These are phyloP conservation scores for Trichoderma sp. DNA, from an alignment of 2,329 filamentous ascomycete genomes.

Conservation along the genomic window DNA sequence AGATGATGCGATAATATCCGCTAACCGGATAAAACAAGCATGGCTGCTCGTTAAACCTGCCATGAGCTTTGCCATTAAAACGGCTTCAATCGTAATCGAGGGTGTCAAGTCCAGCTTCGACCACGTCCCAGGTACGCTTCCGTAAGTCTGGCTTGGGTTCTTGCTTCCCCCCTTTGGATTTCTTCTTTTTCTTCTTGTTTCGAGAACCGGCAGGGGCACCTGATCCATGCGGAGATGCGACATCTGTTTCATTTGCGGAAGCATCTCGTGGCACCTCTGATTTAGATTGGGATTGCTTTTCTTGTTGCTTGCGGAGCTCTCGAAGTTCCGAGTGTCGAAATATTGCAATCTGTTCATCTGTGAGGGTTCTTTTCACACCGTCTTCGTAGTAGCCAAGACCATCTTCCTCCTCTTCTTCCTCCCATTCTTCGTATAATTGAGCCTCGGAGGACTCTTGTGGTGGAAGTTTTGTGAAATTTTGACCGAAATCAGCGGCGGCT, in stretches of 20 bases:
- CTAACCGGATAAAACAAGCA: background rate
- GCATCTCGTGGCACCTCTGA: background rate
- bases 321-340: constrained; percentile 89
- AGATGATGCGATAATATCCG: background rate
- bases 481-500: constrained; percentile 46
- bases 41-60: background rate
- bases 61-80: background rate
- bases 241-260: constrained; percentile 21
- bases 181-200: constrained; percentile 37
- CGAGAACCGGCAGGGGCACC: constrained; percentile 20
- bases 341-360: constrained; percentile 85
- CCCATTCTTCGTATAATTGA: constrained; percentile 31
- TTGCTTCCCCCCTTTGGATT: constrained; percentile 37
- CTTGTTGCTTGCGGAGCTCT: constrained; percentile 56
- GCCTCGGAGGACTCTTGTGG: constrained; percentile 30
- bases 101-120: constrained; percentile 58
- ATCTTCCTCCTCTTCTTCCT: constrained; percentile 52
- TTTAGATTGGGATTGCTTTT: constrained; percentile 29
- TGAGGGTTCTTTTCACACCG: constrained; percentile 83
- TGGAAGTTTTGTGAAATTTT: constrained; percentile 40
- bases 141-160: constrained; percentile 59
- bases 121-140: constrained; percentile 66
- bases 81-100: constrained; percentile 57
- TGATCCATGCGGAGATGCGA: background rate
- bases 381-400: constrained; percentile 81